Evolutionary conservation across 495 filamentous ascomycete genomes (phyloP).

Genomic region (Amphirosellinia nigrospora): DNA sequence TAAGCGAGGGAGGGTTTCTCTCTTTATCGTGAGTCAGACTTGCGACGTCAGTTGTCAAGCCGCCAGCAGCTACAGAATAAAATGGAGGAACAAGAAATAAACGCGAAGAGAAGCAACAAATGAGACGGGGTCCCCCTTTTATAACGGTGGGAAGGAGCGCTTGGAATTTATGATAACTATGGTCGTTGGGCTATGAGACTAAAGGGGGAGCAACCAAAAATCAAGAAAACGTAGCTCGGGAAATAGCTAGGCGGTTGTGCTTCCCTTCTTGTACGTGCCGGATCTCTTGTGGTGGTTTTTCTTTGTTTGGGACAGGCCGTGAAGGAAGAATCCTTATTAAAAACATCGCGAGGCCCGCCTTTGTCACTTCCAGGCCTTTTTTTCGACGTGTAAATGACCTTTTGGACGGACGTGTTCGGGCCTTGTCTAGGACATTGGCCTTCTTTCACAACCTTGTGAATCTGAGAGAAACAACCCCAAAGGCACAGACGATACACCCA

Average conservation of each 20-base stretch:
- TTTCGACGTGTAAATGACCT: constrained; percentile 16
- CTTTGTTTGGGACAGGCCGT: constrained; percentile 34
- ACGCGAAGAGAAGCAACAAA: constrained; percentile 9
- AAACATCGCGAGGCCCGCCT: constrained; percentile 31
- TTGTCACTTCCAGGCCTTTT: constrained; percentile 34
- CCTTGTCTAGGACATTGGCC: constrained; percentile 35
- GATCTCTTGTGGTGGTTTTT: constrained; percentile 18
- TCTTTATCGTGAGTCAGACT: constrained; percentile 21
- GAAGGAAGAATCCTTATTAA: constrained; percentile 1
- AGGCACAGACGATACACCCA: neutral
- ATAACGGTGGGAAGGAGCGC: constrained; percentile 32
- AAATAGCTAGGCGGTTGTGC: constrained; percentile 28
- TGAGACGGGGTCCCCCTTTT: neutral
- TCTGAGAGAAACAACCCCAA: constrained; percentile 24
- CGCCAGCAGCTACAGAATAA: constrained; percentile 38
- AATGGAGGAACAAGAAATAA: constrained; percentile 4
- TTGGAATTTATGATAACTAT: constrained; percentile 35
- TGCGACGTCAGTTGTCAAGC: constrained; percentile 37
- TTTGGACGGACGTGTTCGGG: constrained; percentile 13
- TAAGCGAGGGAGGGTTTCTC: neutral
- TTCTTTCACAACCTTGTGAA: constrained; percentile 35
- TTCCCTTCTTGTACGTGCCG: constrained; percentile 40
- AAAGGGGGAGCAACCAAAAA: constrained; percentile 20
- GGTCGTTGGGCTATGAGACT: constrained; percentile 32
- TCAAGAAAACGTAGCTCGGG: constrained; percentile 27